Evolutionary conservation across 768 basidiomycete species (phyloP).

Genomic region (Rhodotorula kratochvilovae): DNA sequence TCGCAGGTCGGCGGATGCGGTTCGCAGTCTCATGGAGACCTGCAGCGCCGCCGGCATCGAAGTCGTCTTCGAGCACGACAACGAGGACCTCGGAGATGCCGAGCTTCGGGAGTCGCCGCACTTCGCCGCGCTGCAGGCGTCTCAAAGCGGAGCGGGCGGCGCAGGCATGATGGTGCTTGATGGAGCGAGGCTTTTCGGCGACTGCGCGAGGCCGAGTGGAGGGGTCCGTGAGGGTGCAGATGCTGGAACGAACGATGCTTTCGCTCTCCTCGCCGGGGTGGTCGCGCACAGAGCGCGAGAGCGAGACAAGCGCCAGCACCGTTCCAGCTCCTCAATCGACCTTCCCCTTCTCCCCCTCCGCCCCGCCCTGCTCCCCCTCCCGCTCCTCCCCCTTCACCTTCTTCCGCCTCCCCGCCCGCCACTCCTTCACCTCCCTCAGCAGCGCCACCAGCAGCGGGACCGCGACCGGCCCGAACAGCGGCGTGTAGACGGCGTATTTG

Average conservation of each 20-base stretch:
- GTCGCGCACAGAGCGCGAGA: no score
- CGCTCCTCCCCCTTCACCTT: background rate
- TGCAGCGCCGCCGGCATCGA: background rate
- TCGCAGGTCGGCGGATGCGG: background rate
- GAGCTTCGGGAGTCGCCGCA: background rate
- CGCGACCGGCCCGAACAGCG: constrained; percentile 83
- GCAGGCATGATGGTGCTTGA: no score
- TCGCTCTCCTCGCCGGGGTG: no score
- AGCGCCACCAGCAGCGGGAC: constrained; percentile 75
- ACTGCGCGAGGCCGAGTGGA: no score
- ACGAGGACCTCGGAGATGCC: no score
- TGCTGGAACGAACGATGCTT: no score
- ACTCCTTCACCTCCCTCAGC: constrained; percentile 52
- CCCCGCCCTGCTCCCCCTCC: background rate
- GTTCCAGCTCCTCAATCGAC: no score
- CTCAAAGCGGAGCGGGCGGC: no score
- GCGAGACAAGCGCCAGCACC: no score
- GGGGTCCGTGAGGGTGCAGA: no score
- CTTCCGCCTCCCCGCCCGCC: constrained; percentile 10
- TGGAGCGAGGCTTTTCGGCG: no score
- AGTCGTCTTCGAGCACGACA: background rate
- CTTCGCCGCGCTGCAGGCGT: background rate
- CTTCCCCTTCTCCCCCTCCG: background rate
- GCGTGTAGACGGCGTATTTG: constrained; percentile 93
- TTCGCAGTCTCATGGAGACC: accelerated